Conservation (phyloP, 768 basidiomycete genomes). For the Rhizopogon salebrosus region DNA sequence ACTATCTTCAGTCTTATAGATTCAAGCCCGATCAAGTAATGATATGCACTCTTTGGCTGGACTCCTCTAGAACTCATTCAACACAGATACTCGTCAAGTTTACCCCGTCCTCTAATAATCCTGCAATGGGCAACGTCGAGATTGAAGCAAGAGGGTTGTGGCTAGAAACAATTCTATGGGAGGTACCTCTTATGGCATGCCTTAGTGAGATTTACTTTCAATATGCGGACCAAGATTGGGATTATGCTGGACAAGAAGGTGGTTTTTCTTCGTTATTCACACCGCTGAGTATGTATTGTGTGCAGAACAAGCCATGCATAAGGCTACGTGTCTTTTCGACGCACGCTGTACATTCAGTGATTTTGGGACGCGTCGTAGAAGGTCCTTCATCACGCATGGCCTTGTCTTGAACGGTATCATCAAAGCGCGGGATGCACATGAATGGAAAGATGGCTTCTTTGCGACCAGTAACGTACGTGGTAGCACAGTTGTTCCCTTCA, state of each 20-base stretch:
- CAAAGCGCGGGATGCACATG: slow-evolving; percentile 40
- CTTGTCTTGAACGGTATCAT: slow-evolving; percentile 66
- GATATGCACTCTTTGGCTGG: neutral
- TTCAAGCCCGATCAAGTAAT: slow-evolving; percentile 53
- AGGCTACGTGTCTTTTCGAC: slow-evolving; percentile 58
- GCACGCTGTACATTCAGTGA: slow-evolving; percentile 74
- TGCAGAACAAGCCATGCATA: slow-evolving; percentile 67
- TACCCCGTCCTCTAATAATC: slow-evolving; percentile 48
- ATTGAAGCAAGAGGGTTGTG: slow-evolving; percentile 72
- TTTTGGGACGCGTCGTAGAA: slow-evolving; percentile 80
- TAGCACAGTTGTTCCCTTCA: slow-evolving; percentile 11
- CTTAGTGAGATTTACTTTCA: slow-evolving; percentile 88
- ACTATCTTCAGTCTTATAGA: slow-evolving; percentile 64
- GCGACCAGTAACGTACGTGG: slow-evolving; percentile 83
- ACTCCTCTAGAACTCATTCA: neutral
- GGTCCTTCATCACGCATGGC: slow-evolving; percentile 73
- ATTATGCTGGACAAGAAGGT: slow-evolving; percentile 79
- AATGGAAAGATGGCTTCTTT: slow-evolving; percentile 27
- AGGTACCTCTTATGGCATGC: slow-evolving; percentile 91
- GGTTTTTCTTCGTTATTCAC: slow-evolving; percentile 1
- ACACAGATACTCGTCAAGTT: slow-evolving; percentile 62
- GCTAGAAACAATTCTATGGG: slow-evolving; percentile 88
- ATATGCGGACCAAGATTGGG: slow-evolving; percentile 76
- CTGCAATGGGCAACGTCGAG: slow-evolving; percentile 55
- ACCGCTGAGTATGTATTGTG: neutral